Evolutionary conservation across 345 rosid genomes (phyloP).

Genomic region (Rhizophora mangle): DNA sequence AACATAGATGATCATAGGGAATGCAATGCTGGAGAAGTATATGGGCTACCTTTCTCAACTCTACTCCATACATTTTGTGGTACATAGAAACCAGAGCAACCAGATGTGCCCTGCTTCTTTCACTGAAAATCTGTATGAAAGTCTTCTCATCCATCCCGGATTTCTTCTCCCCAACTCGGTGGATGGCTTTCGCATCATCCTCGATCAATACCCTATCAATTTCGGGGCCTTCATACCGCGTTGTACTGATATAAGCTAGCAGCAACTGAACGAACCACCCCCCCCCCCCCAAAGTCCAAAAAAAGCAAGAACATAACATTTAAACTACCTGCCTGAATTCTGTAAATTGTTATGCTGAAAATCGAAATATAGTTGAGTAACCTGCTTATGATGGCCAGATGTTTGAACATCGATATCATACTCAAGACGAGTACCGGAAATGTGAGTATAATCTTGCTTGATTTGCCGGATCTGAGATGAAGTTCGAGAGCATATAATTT

Average conservation of each 20-base stretch:
- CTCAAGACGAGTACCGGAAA: conserved; percentile 34
- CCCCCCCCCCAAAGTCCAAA: too few species aligned
- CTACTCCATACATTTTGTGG: conserved; percentile 35
- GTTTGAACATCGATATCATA: conserved; percentile 47
- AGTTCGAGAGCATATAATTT: conserved; percentile 53
- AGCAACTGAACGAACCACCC: conserved; percentile 27
- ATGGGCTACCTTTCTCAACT: conserved; percentile 42
- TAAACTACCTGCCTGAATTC: too few species aligned
- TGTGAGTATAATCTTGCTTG: conserved; percentile 42
- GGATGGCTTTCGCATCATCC: conserved; percentile 48
- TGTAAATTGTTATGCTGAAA: too few species aligned
- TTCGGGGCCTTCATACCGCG: conserved; percentile 72
- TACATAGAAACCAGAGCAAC: conserved; percentile 40
- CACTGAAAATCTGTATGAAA: conserved; percentile 50
- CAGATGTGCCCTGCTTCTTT: conserved; percentile 61
- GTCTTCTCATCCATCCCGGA: conserved; percentile 34
- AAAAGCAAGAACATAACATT: background rate
- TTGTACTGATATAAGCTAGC: conserved; percentile 48
- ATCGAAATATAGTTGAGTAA: background rate
- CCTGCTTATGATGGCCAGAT: conserved; percentile 53
- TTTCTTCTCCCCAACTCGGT: conserved; percentile 37
- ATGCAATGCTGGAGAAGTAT: background rate
- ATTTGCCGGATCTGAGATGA: conserved; percentile 54
- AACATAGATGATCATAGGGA: background rate
- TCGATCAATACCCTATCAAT: conserved; percentile 40